These are phyloP conservation scores for Microthyrium microscopicum DNA, from an alignment of 2,329 filamentous ascomycete species.

Conservation along the genomic window DNA sequence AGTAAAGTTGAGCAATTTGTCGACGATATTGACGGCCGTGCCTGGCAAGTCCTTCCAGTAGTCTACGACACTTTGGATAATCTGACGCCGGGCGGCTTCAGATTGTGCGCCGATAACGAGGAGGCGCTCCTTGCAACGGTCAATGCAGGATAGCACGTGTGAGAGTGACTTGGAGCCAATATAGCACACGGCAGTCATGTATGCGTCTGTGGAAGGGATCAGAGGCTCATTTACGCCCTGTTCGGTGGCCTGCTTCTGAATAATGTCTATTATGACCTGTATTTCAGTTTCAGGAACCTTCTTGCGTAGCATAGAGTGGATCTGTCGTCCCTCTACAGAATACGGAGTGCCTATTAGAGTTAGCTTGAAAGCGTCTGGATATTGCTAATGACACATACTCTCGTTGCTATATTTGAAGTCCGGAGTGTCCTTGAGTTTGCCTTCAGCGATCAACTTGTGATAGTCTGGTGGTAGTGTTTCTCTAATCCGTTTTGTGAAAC, in stretches of 20 bases:
- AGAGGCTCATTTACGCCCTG: slow-evolving; percentile 56
- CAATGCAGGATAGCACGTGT: slow-evolving; percentile 88
- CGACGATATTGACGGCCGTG: slow-evolving; percentile 78
- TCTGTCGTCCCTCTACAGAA: slow-evolving; percentile 64
- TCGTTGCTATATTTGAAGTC: slow-evolving; percentile 79
- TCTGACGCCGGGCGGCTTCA: slow-evolving; percentile 64
- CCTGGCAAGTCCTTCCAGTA: slow-evolving; percentile 93
- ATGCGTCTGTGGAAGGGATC: slow-evolving; percentile 79
- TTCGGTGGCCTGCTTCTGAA: slow-evolving; percentile 61
- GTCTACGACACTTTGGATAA: slow-evolving; percentile 74
- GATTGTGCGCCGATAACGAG: slow-evolving; percentile 62
- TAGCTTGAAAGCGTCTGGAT: not conserved
- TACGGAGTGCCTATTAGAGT: slow-evolving; percentile 52
- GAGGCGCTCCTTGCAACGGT: slow-evolving; percentile 80
- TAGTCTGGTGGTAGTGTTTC: slow-evolving; percentile 80
- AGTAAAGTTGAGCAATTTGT: slow-evolving; percentile 94
- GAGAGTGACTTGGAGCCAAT: slow-evolving; percentile 91
- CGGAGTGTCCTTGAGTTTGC: slow-evolving; percentile 89
- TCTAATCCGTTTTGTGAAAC: slow-evolving; percentile 90
- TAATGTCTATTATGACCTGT: slow-evolving; percentile 61
- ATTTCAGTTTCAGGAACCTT: slow-evolving; percentile 79
- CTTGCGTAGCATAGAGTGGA: slow-evolving; percentile 61
- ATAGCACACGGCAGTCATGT: slow-evolving; percentile 83
- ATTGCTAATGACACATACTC: slow-evolving; percentile 32
- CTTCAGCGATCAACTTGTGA: slow-evolving; percentile 61